A percentile compares a stretch with the other conserved stretches of the same genome.
phyloP scores from a whole-genome alignment of 768 basidiomycete genomes.

The Auricularia sp. region DNA sequence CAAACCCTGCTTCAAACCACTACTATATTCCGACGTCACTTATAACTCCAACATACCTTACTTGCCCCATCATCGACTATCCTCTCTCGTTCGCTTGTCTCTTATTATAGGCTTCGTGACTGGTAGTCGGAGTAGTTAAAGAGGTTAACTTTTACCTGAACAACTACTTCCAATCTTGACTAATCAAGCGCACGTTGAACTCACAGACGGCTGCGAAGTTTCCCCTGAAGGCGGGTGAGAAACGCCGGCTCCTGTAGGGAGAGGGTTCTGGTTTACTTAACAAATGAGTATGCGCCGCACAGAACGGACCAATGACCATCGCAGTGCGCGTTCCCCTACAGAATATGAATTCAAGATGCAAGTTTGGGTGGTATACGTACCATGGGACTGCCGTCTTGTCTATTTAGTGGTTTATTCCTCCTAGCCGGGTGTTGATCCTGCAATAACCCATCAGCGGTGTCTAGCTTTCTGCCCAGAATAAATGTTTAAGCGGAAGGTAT shows the following conservation, averaged over 20 bases:
- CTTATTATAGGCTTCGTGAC: no score
- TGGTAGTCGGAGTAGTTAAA: no score
- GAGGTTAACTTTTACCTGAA: no score
- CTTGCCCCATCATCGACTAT: no score
- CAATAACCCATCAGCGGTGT: background rate
- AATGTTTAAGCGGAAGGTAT: constrained; percentile 44
- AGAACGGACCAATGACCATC: background rate
- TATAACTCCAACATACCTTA: no score
- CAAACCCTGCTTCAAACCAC: no score
- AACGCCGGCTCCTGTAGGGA: constrained; percentile 28
- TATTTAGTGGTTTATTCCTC: background rate
- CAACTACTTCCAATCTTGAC: no score
- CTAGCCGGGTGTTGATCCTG: background rate
- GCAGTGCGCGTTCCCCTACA: background rate
- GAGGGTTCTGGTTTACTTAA: background rate
- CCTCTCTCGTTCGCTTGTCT: no score
- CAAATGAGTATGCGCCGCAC: background rate
- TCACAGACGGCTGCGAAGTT: constrained; percentile 39
- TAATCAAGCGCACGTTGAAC: constrained; percentile 19
- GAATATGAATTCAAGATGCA: background rate
- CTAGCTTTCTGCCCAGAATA: background rate
- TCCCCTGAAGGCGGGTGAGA: constrained; percentile 48
- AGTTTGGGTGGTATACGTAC: background rate
- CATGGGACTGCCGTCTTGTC: background rate
- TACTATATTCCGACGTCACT: no score